phyloP scores from a whole-genome alignment of 352 stramenopile species.

The Poterioochromonas sp. region DNA sequence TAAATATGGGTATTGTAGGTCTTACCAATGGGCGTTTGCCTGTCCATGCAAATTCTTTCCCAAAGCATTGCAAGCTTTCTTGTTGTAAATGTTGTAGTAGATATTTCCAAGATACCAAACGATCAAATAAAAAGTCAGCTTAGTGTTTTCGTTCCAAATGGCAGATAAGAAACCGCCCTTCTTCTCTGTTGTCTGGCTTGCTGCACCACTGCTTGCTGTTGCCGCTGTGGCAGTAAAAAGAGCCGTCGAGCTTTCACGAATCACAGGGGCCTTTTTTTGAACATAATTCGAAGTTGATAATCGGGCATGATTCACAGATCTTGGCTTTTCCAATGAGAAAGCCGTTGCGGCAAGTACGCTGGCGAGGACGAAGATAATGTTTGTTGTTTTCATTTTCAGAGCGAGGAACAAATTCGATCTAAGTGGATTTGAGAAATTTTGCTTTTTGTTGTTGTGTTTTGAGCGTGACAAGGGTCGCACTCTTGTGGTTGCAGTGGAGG shows the following conservation, averaged over 20 bases:
- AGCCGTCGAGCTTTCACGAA: neutral
- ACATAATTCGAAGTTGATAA: neutral
- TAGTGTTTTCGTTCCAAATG: slow-evolving; percentile 26
- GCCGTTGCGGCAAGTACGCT: neutral
- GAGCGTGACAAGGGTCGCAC: too few species aligned
- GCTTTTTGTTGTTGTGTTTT: too few species aligned
- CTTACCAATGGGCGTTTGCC: neutral
- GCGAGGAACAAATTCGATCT: too few species aligned
- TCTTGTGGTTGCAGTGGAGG: too few species aligned
- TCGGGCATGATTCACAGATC: neutral
- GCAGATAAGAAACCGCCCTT: neutral
- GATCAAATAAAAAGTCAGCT: neutral
- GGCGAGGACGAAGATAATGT: neutral
- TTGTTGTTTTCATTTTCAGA: too few species aligned
- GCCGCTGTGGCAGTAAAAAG: neutral
- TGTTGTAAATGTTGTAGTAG: slow-evolving; percentile 29
- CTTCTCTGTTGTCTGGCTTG: too few species aligned
- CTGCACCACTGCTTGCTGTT: neutral
- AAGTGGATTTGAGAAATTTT: too few species aligned
- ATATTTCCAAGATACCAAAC: slow-evolving; percentile 29
- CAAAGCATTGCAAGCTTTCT: slow-evolving; percentile 22
- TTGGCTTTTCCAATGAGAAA: neutral
- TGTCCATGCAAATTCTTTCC: neutral
- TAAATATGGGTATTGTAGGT: too few species aligned
- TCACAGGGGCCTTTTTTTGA: neutral